Percentiles rank a stretch among this genome's conserved stretches.
These are phyloP conservation scores for Triticum aestivum DNA, from an alignment of 176 grass and related monocot genomes.

Conservation along the genomic window DNA sequence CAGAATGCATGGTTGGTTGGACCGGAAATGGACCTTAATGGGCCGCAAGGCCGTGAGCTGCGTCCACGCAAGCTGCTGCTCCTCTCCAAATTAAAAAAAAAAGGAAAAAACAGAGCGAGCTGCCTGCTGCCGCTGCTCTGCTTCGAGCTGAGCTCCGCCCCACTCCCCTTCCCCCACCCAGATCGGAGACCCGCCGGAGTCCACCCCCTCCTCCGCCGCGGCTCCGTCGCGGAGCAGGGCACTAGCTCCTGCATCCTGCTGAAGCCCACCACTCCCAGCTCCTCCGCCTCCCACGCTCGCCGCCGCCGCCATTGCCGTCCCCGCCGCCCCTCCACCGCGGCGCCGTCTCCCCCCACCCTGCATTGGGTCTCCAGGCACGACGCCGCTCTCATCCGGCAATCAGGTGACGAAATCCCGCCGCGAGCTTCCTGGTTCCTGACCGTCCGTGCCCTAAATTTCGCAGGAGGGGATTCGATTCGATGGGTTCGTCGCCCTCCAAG, in stretches of 20 bases:
- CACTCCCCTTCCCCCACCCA: not conserved
- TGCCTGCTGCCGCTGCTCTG: not conserved
- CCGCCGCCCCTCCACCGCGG: not conserved
- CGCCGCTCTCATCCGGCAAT: not conserved
- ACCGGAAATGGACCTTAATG: not conserved
- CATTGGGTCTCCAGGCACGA: not conserved
- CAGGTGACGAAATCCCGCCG: not conserved
- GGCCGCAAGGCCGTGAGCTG: not conserved
- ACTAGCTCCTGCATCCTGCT: not conserved
- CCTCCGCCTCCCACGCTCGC: not conserved
- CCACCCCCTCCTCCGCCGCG: not conserved
- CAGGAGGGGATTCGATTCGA: not conserved
- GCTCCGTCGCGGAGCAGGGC: not conserved
- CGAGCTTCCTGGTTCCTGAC: not conserved
- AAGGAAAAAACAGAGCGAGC: not conserved
- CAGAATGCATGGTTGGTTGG: not conserved
- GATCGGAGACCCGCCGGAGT: conserved; percentile 1
- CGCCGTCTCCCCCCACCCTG: not conserved
- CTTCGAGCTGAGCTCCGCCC: not conserved
- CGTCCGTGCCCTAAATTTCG: not conserved
- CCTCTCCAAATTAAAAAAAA: not conserved
- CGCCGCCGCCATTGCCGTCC: not conserved
- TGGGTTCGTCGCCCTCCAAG: conserved; percentile 73
- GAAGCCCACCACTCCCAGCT: not conserved
- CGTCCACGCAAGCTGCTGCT: not conserved